Percentiles rank a stretch among this genome's conserved stretches.
Conservation (phyloP, 2,329 filamentous ascomycete genomes). For the Akanthomyces muscarius region DNA sequence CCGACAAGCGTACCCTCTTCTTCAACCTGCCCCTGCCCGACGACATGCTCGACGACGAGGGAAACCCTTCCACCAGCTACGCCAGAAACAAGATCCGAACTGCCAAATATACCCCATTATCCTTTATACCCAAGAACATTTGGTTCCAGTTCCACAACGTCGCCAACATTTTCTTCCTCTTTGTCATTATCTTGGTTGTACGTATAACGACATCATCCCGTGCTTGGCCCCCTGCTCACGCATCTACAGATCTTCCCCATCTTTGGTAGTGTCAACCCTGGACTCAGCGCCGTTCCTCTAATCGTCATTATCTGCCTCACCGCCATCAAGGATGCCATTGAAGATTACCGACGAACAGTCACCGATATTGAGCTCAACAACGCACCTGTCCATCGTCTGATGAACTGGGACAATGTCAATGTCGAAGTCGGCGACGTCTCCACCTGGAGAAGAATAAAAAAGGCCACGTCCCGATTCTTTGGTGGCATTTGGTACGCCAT, state of each 20-base stretch:
- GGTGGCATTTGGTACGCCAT: constrained; percentile 49
- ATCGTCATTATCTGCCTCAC: constrained; percentile 90
- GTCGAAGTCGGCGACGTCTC: constrained; percentile 83
- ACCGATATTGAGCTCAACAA: constrained; percentile 95
- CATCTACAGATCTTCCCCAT: constrained; percentile 80
- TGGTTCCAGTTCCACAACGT: constrained; percentile 99
- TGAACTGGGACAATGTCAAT: constrained; percentile 91
- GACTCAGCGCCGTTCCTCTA: constrained; percentile 81
- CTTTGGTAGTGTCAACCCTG: constrained; percentile 88
- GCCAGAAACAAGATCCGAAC: constrained; percentile 95
- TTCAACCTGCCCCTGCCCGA: constrained; percentile 81
- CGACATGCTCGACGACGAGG: constrained; percentile 74
- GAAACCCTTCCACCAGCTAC: constrained; percentile 65
- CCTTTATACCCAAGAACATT: constrained; percentile 93
- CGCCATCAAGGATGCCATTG: constrained; percentile 88
- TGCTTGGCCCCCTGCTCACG: constrained; percentile 15
- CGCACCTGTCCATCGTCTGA: constrained; percentile 83
- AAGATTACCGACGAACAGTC: constrained; percentile 88
- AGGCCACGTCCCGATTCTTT: constrained; percentile 66
- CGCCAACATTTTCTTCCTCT: constrained; percentile 97
- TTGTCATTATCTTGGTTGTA: constrained; percentile 91
- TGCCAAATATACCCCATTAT: constrained; percentile 93
- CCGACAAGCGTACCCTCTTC: constrained; percentile 60
- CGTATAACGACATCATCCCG: constrained; percentile 34
- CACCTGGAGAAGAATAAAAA: constrained; percentile 84